phyloP scores from a whole-genome alignment of 2,329 filamentous ascomycete genomes.

The Trichophyton mentagrophytes region DNA sequence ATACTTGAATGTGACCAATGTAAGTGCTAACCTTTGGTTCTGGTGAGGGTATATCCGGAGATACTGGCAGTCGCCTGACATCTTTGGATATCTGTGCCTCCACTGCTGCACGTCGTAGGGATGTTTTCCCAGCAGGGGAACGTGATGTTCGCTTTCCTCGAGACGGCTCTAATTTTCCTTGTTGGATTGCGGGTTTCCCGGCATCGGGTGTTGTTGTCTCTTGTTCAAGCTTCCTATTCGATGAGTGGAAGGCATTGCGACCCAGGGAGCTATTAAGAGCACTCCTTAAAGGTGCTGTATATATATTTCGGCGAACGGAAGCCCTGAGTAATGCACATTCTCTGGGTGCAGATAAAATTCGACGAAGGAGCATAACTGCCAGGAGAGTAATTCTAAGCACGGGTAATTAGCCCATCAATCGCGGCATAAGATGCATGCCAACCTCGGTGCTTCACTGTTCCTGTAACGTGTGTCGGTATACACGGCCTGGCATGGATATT shows the following conservation, averaged over 20 bases:
- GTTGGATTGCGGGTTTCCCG: not conserved
- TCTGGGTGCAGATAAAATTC: not conserved
- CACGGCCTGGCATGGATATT: not conserved
- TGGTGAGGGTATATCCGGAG: slow-evolving; percentile 24
- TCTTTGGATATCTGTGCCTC: slow-evolving; percentile 59
- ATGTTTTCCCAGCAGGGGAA: slow-evolving; percentile 51
- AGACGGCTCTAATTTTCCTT: slow-evolving; percentile 10
- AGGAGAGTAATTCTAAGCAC: not conserved
- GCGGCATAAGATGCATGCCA: not conserved
- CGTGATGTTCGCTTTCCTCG: slow-evolving; percentile 33
- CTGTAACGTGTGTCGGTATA: not conserved
- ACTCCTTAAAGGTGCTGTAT: too few species aligned
- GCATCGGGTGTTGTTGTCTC: not conserved
- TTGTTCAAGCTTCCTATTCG: slow-evolving; percentile 18
- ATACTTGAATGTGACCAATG: not conserved
- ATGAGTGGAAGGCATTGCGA: slow-evolving; percentile 1
- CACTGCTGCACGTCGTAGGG: slow-evolving; percentile 70
- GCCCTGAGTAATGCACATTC: not conserved
- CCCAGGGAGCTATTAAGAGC: not conserved
- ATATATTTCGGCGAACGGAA: not conserved
- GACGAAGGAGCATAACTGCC: slow-evolving; percentile 1
- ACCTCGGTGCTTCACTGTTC: not conserved
- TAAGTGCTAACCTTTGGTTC: slow-evolving; percentile 24
- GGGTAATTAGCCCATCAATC: not conserved
- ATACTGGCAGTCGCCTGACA: slow-evolving; percentile 36